Conservation (phyloP, 1,284 basidiomycete genomes). For the Rhodotorula sp. region DNA sequence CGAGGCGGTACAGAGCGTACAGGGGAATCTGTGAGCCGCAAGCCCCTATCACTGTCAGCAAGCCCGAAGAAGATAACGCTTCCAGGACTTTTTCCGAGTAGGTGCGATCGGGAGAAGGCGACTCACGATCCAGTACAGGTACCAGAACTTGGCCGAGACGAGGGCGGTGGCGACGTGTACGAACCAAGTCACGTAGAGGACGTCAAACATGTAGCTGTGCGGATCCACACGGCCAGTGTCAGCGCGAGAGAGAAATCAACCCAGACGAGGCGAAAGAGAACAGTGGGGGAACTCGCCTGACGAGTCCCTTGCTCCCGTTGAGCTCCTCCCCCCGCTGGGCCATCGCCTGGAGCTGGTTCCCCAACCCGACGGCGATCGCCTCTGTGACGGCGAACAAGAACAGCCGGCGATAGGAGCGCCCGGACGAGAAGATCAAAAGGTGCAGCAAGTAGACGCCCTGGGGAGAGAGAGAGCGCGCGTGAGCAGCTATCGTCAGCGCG, state of each 20-base stretch:
- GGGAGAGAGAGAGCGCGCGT: no score
- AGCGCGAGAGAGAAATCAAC: no score
- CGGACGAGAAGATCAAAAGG: constrained; percentile 30
- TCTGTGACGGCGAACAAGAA: constrained; percentile 44
- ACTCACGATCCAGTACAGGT: constrained; percentile 47
- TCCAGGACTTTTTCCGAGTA: no score
- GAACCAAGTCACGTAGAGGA: constrained; percentile 51
- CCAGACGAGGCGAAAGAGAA: not conserved
- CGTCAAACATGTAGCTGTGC: constrained; percentile 50
- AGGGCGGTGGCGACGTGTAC: constrained; percentile 48
- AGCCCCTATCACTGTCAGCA: not conserved
- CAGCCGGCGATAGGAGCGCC: constrained; percentile 23
- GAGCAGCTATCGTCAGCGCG: no score
- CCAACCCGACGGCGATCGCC: constrained; percentile 44
- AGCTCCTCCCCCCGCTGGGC: constrained; percentile 47
- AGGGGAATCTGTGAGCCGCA: constrained; percentile 46
- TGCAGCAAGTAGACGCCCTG: constrained; percentile 37
- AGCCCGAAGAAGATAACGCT: not conserved
- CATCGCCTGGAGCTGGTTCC: constrained; percentile 47
- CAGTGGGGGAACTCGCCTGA: constrained; percentile 39
- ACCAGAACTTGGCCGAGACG: constrained; percentile 47
- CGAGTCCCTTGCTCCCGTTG: constrained; percentile 45
- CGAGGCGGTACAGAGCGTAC: constrained; percentile 47
- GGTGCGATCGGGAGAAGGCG: not conserved
- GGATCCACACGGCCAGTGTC: not conserved